Conservation (phyloP, 148 eudicot genomes). For the Nepenthes mirabilis region DNA sequence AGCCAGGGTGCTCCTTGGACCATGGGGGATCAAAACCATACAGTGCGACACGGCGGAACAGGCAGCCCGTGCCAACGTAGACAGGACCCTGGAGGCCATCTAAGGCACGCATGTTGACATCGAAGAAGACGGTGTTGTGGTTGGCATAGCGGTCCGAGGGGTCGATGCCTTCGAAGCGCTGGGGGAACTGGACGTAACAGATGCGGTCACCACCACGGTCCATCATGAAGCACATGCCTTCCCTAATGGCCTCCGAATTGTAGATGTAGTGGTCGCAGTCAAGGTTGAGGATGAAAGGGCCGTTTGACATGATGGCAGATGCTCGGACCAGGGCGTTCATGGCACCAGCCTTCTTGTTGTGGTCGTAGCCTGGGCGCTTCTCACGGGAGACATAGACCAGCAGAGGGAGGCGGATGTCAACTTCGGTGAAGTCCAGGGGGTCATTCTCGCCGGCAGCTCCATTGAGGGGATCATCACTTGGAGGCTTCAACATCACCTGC, state of each 20-base stretch:
- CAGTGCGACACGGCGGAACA: conserved; percentile 70
- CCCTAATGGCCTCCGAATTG: conserved; percentile 77
- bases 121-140: conserved; percentile 89
- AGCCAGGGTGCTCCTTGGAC: conserved; percentile 45
- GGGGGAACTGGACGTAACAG: conserved; percentile 88
- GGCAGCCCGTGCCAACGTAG: conserved; percentile 91
- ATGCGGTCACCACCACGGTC: conserved; percentile 94
- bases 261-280: conserved; percentile 95
- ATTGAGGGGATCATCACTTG: conserved; percentile 67
- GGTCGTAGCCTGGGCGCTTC: conserved; percentile 94
- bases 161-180: conserved; percentile 88
- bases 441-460: conserved; percentile 29
- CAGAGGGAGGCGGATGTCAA: conserved; percentile 84
- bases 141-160: conserved; percentile 98
- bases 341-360: conserved; percentile 97
- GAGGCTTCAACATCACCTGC: conserved; percentile 97
- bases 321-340: conserved; percentile 98
- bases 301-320: conserved; percentile 93
- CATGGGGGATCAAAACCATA: conserved; percentile 94
- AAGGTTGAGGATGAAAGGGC: conserved; percentile 81
- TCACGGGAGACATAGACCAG: conserved; percentile 93
- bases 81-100: conserved; percentile 96
- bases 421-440: conserved; percentile 56
- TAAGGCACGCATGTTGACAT: conserved; percentile 88
- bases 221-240: conserved; percentile 99